Evolutionary conservation across 1,284 basidiomycete species (phyloP), one percentile per base, ranked within the genome.

Genomic region (Puccinia novopanici): DNA sequence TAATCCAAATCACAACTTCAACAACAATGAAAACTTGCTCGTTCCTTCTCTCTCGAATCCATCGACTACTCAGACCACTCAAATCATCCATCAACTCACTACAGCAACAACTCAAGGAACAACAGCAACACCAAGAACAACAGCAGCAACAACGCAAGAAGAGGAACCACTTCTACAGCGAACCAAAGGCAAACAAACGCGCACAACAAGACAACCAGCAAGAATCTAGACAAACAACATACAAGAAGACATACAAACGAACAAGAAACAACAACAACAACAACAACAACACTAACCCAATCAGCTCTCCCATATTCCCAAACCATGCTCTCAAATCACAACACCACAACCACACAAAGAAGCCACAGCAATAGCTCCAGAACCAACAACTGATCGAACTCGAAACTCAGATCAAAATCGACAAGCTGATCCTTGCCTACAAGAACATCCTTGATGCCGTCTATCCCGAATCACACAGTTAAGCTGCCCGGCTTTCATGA

Each of bases 41-140:
- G 27, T 72, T 72, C 27, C 48, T 22, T 48, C 55, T 74, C 19
- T 74, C 72, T 4, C 48, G 52, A 57, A 57, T 74, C 22, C 72
- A 74, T 24, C 27, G 72, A 74, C 55, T 74, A 30, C 19, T 74
- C 17, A 54, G 72, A 74, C 72, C 72, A 55, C 34, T 74, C 24
- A 74, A 59, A 57, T 74, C 72, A 55, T 74, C 72, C 48, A 74
- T 74, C 54, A 55, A 19, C 48, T 74, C 72, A 55, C 37, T 74
- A 30, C n/a, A 24, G 45, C 34, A 68, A 68, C 30, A 42, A 34
- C 40, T 15, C 48, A 30, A 42, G n/a, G 5, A 40, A 68, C 65
- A 37, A 37, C 30, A 72, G 45, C 52, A 42, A 54, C 30, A 74
- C 13, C 52, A 37, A 34, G 22, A n/a, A 37, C 72, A 57, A 34